phyloP scores from a whole-genome alignment of 192 early-diverging fungal species.

The Coemansia sp. region DNA sequence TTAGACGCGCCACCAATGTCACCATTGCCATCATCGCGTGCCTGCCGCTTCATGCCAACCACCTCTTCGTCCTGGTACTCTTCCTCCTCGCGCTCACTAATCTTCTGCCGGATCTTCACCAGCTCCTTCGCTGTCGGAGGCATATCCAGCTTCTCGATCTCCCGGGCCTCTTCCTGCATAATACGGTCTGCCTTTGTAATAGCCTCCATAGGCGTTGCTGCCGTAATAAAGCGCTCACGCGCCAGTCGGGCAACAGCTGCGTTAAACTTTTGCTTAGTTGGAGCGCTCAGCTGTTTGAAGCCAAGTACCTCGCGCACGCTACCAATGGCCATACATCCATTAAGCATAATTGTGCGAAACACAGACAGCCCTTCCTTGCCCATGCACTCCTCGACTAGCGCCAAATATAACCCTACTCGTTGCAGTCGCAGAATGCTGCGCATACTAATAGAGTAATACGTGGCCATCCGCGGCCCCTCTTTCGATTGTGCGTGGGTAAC shows the following conservation, averaged over 20 bases:
- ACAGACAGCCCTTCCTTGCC: slow-evolving; percentile 58
- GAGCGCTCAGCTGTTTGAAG: slow-evolving; percentile 12
- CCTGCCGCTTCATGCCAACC: slow-evolving; percentile 56
- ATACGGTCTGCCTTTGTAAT: slow-evolving; percentile 59
- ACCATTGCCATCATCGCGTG: slow-evolving; percentile 4
- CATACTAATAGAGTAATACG: slow-evolving; percentile 67
- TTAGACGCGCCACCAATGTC: slow-evolving; percentile 6
- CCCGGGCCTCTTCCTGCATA: slow-evolving; percentile 62
- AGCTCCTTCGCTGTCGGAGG: slow-evolving; percentile 66
- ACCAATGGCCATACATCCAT: slow-evolving; percentile 39
- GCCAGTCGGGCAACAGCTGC: slow-evolving; percentile 52
- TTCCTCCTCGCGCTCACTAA: slow-evolving; percentile 51
- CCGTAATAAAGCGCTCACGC: slow-evolving; percentile 61
- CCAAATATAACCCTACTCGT: slow-evolving; percentile 59
- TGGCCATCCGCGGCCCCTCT: slow-evolving; percentile 60
- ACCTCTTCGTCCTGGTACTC: slow-evolving; percentile 50
- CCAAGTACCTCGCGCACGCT: slow-evolving; percentile 24
- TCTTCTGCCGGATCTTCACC: slow-evolving; percentile 48
- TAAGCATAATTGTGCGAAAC: slow-evolving; percentile 53
- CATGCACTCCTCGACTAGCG: slow-evolving; percentile 56
- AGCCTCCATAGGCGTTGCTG: slow-evolving; percentile 60
- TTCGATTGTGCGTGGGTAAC: slow-evolving; percentile 65
- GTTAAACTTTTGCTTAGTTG: slow-evolving; percentile 26
- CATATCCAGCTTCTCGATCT: slow-evolving; percentile 57
- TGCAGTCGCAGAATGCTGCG: slow-evolving; percentile 60